Percentiles rank a stretch among this genome's conserved stretches.
Evolutionary conservation across 257 asterid species (phyloP).

Genomic region (Petrea volubilis): DNA sequence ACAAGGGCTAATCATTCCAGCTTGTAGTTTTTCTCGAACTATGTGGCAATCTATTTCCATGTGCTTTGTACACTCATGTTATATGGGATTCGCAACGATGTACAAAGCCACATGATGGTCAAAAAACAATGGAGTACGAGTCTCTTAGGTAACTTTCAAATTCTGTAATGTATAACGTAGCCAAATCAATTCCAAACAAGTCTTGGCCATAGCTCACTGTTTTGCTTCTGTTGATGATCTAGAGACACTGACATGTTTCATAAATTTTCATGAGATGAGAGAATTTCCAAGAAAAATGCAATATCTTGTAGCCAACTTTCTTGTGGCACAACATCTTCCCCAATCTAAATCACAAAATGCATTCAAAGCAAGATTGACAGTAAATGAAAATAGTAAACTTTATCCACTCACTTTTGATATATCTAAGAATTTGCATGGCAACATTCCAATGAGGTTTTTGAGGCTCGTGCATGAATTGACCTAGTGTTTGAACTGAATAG

Average conservation of each 20-base stretch:
- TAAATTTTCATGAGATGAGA: neutral
- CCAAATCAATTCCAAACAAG: neutral
- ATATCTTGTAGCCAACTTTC: neutral
- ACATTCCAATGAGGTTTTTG: neutral
- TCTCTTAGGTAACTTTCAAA: no score
- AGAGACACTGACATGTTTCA: neutral
- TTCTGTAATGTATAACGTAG: neutral
- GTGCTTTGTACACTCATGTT: neutral
- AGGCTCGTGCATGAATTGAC: neutral
- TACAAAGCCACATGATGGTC: neutral
- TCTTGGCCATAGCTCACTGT: neutral
- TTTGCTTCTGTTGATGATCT: neutral
- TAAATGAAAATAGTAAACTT: neutral
- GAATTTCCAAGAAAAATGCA: neutral
- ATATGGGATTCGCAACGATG: neutral
- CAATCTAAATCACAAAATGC: slow-evolving; percentile 3
- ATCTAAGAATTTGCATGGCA: neutral
- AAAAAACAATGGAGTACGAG: neutral
- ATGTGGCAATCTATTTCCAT: neutral
- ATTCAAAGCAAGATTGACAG: neutral
- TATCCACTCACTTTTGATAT: neutral
- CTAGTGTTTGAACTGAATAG: neutral
- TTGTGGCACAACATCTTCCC: neutral
- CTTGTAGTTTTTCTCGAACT: neutral
- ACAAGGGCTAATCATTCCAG: neutral